Conservation (phyloP, 2,329 filamentous ascomycete species). For the Nakataea oryzae region DNA sequence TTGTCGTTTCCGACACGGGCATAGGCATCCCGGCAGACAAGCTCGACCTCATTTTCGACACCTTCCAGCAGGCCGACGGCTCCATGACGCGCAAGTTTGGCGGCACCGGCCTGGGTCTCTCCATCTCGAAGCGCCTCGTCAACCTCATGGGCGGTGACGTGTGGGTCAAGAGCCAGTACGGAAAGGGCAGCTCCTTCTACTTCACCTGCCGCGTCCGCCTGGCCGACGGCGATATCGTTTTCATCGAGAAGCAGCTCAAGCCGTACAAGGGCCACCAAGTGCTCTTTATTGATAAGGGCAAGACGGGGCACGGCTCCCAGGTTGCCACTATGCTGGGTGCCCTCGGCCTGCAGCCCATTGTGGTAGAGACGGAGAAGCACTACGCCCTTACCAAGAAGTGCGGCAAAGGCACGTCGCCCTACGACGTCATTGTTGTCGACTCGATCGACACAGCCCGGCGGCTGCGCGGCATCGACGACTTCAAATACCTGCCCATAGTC, state of each 20-base stretch:
- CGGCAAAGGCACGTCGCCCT: conserved; percentile 48
- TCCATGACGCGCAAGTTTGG: conserved; percentile 95
- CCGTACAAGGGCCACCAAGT: conserved; percentile 92
- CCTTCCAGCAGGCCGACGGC: conserved; percentile 95
- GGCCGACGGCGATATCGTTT: conserved; percentile 65
- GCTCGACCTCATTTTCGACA: conserved; percentile 94
- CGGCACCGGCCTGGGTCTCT: conserved; percentile 85
- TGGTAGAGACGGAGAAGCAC: conserved; percentile 71
- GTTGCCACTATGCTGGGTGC: conserved; percentile 69
- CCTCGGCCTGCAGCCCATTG: conserved; percentile 70
- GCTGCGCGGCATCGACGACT: conserved; percentile 79
- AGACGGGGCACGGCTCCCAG: conserved; percentile 65
- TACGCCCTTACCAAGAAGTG: conserved; percentile 43
- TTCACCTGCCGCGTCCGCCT: conserved; percentile 90
- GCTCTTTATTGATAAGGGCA: conserved; percentile 86
- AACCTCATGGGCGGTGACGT: conserved; percentile 95
- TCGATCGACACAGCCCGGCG: conserved; percentile 83
- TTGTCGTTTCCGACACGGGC: conserved; percentile 89
- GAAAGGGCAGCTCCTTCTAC: conserved; percentile 87
- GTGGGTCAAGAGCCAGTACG: conserved; percentile 89
- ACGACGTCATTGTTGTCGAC: conserved; percentile 94
- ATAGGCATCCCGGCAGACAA: conserved; percentile 96
- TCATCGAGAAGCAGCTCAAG: conserved; percentile 72
- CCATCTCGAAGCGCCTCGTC: conserved; percentile 89
- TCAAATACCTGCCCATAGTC: conserved; percentile 96